Percentiles rank a stretch among this genome's conserved stretches.
These are phyloP conservation scores for Corymbia citriodora DNA, from an alignment of 441 rosid species.

Conservation along the genomic window DNA sequence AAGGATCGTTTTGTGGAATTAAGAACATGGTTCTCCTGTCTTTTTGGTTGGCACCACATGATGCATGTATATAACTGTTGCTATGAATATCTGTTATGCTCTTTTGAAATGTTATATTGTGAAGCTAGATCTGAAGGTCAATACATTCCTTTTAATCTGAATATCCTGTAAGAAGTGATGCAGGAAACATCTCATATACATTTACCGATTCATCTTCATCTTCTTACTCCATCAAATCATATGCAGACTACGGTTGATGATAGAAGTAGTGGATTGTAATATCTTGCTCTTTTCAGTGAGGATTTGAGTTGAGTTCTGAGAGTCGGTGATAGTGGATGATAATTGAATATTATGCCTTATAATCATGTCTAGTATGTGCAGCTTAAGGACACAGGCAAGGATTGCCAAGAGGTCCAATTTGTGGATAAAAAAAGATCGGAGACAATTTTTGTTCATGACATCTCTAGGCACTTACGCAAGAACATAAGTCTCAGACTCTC, in stretches of 20 bases:
- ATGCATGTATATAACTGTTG: background rate
- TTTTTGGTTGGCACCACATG: background rate
- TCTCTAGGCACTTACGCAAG: background rate
- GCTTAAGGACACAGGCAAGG: background rate
- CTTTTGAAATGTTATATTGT: background rate
- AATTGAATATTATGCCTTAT: background rate
- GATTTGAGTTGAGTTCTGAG: background rate
- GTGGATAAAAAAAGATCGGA: background rate
- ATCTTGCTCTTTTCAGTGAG: background rate
- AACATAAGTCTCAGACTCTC: background rate
- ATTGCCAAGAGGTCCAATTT: background rate
- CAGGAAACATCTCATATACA: background rate
- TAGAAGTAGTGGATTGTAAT: no score
- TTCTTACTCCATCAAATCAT: no score
- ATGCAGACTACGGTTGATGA: no score
- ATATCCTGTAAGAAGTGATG: background rate
- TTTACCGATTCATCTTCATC: background rate
- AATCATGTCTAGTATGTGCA: background rate
- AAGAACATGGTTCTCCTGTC: background rate
- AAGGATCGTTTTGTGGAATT: background rate
- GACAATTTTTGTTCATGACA: background rate
- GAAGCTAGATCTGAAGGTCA: background rate
- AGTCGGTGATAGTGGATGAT: background rate
- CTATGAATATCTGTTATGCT: background rate
- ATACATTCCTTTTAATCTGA: background rate